phyloP scores from a whole-genome alignment of 192 early-diverging fungal species.

The Coemansia sp. region DNA sequence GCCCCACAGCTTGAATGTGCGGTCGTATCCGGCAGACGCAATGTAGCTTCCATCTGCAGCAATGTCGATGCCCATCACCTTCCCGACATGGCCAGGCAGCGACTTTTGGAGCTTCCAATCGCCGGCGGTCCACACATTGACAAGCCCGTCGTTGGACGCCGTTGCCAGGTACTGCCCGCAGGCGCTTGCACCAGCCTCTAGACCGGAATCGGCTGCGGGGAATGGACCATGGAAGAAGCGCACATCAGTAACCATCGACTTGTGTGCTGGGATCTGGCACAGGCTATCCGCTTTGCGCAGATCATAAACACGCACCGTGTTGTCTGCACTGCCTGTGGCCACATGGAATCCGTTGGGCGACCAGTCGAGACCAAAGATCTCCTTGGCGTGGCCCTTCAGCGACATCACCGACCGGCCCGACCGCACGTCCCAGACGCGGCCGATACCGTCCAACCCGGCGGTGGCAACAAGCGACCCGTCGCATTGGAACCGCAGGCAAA shows the following conservation, averaged over 20 bases:
- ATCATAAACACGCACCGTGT: slow-evolving; percentile 92
- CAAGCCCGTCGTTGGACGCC: slow-evolving; percentile 84
- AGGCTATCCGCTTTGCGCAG: slow-evolving; percentile 74
- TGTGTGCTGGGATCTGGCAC: slow-evolving; percentile 91
- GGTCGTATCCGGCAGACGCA: slow-evolving; percentile 85
- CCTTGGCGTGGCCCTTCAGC: slow-evolving; percentile 89
- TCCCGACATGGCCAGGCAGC: slow-evolving; percentile 85
- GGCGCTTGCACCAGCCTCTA: slow-evolving; percentile 18
- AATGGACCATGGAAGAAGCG: slow-evolving; percentile 58
- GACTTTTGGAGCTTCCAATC: slow-evolving; percentile 91
- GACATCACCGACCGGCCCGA: slow-evolving; percentile 87
- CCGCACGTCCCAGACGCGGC: slow-evolving; percentile 94
- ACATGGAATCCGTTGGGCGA: slow-evolving; percentile 91
- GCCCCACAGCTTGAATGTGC: slow-evolving; percentile 93
- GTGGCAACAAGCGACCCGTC: slow-evolving; percentile 92
- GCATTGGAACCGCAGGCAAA: slow-evolving; percentile 86
- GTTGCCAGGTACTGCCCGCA: slow-evolving; percentile 81
- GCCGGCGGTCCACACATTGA: slow-evolving; percentile 92
- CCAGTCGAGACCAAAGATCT: slow-evolving; percentile 89
- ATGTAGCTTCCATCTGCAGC: slow-evolving; percentile 78
- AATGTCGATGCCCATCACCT: slow-evolving; percentile 88
- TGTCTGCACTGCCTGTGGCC: slow-evolving; percentile 90
- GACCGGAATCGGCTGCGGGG: slow-evolving; percentile 27
- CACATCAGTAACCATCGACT: slow-evolving; percentile 85
- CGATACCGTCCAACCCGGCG: slow-evolving; percentile 89